A percentile compares a stretch with the other conserved stretches of the same genome.
Conservation (phyloP, 805 yeast species). For the Cyberlindnera bimundalis region DNA sequence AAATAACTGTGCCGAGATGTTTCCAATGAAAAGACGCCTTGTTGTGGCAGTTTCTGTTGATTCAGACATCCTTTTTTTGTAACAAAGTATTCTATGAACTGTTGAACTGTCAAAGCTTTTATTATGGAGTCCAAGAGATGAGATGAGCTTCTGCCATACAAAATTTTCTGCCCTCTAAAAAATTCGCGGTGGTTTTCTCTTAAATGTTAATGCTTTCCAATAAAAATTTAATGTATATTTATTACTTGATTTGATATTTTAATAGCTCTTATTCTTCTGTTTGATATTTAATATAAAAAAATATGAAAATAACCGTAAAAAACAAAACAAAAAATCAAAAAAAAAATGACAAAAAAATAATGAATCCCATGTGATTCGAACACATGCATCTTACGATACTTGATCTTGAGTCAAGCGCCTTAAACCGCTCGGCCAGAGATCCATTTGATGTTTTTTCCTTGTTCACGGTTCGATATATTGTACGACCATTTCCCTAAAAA, state of each 20-base stretch:
- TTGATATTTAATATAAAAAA: no score
- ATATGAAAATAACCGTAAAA: no score
- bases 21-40: conserved; percentile 61
- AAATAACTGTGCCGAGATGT: conserved; percentile 53
- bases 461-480: background rate
- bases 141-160: background rate
- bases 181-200: no score
- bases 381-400: conserved; percentile 25
- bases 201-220: no score
- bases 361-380: conserved; percentile 24
- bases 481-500: no score
- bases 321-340: no score
- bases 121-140: no score
- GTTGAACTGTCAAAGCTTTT: no score
- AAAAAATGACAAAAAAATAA: conserved; percentile 12
- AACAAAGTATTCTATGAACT: background rate
- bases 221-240: no score
- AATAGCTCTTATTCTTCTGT: no score
- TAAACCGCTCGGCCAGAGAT: conserved; percentile 26
- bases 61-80: background rate
- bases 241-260: no score
- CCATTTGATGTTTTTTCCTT: conserved; percentile 6
- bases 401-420: conserved; percentile 25
- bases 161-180: no score
- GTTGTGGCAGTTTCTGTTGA: conserved; percentile 1